Evolutionary conservation across 2,329 filamentous ascomycete species (phyloP), one percentile per base, ranked within the genome.

Genomic region (Fusarium aywerte): DNA sequence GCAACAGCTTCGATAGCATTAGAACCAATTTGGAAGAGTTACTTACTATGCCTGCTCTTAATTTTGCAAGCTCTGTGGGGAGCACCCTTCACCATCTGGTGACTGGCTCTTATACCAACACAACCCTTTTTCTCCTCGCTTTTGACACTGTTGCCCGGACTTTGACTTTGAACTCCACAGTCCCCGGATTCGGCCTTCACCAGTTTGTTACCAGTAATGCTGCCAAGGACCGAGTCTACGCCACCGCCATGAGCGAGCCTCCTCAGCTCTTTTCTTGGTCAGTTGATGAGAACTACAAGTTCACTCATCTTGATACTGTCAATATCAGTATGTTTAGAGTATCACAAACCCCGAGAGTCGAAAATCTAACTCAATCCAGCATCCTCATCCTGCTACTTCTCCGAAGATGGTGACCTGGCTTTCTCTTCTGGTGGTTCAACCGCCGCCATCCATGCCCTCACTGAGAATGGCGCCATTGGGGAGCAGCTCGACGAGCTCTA

Each of bases 361-460:
- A 16, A n/a, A n/a, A 10, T 35, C 13, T 55, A 15, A 55, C 4
- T 15, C 2, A 0, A 1, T 15, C 1, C 7, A 55, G 52, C 52
- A 2, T 55, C 52, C 13, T 55, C 52, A 3, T 55, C 52, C n/a
- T 55, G 52, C 20, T 55, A 55, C 35, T 23, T 55, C 5, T 40
- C 52, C 3, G 52, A 55, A 5, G 44, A 55, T 10, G 52, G 52
- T 5, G 51, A 51, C 13, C 11, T 55, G 5, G 44, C 52, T 4
- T 55, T 55, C 4, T 55, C 44, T 7, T 55, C 52, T 39, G 52
- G 52, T 15, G 44, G 52, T 8, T 55, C 52, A 18, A 55, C 52
- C 23, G 52, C 52, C 9, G 25, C 25, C 5, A 55, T 55, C 4
- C 52, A 55, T 15, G 35, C 16, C 12, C 52, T 55, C 16, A 51